Evolutionary conservation across 1,284 basidiomycete genomes (phyloP).

Genomic region (Peniophora sp.): DNA sequence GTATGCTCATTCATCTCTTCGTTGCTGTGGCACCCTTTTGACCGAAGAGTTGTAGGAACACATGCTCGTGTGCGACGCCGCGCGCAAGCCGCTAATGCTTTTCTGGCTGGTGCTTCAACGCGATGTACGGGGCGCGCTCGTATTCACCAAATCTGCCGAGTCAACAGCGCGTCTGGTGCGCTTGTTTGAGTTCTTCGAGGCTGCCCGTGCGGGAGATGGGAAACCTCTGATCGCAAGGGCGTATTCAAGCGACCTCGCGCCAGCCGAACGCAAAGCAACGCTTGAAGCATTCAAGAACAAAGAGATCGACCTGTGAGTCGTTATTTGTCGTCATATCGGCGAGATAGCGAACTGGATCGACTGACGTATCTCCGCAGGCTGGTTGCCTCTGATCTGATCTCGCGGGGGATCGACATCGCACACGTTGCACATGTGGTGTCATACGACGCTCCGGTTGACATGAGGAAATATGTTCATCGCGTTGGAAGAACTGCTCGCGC

Average conservation of each 20-base stretch:
- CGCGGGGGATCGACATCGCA: slow-evolving; percentile 94
- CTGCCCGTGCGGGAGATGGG: slow-evolving; percentile 25
- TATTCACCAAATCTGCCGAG: slow-evolving; percentile 96
- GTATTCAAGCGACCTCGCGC: slow-evolving; percentile 84
- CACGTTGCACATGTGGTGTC: slow-evolving; percentile 88
- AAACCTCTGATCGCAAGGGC: slow-evolving; percentile 45
- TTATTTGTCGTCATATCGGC: background rate
- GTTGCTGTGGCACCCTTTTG: background rate
- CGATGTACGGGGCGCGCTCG: slow-evolving; percentile 64
- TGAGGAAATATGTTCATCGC: slow-evolving; percentile 96
- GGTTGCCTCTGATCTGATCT: slow-evolving; percentile 92
- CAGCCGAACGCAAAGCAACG: slow-evolving; percentile 68
- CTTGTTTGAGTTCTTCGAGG: slow-evolving; percentile 80
- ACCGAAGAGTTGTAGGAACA: slow-evolving; percentile 57
- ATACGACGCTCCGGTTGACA: slow-evolving; percentile 94
- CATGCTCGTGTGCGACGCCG: slow-evolving; percentile 76
- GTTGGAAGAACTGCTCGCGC: slow-evolving; percentile 94
- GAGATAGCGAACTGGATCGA: background rate
- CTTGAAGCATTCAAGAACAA: slow-evolving; percentile 77
- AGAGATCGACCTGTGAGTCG: slow-evolving; percentile 74
- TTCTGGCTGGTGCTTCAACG: slow-evolving; percentile 75
- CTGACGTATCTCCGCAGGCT: slow-evolving; percentile 41
- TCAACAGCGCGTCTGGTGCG: slow-evolving; percentile 79
- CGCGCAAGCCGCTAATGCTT: slow-evolving; percentile 84
- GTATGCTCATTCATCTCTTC: slow-evolving; percentile 31